A percentile compares a stretch with the other conserved stretches of the same genome.
Evolutionary conservation across 306 rosid species (phyloP).

Genomic region (Cicer arietinum): DNA sequence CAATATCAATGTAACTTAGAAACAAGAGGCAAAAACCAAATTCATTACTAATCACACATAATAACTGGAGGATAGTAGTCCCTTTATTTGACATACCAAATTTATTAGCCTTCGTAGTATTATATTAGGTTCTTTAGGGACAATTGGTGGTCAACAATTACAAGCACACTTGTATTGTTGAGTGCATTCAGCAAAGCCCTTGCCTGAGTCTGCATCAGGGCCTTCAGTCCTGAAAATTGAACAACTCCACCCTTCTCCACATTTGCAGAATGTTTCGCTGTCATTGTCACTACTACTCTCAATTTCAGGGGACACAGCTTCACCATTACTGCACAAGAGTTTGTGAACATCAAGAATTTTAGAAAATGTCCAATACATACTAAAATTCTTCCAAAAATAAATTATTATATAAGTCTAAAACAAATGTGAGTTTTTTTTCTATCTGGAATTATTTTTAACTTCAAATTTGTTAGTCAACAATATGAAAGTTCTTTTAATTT

Average conservation of each 20-base stretch:
- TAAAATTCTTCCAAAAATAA: neutral
- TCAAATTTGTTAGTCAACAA: neutral
- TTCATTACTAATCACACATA: neutral
- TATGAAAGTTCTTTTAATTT: too few species aligned
- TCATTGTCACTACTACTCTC: conserved; percentile 31
- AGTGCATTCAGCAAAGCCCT: conserved; percentile 48
- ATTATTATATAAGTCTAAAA: neutral
- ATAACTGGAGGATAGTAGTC: neutral
- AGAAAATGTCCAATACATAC: neutral
- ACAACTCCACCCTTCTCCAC: conserved; percentile 67
- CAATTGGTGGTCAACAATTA: conserved; percentile 2
- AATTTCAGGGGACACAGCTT: conserved; percentile 36
- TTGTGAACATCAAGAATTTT: neutral
- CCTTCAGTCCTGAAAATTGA: conserved; percentile 48
- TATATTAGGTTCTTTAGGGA: neutral
- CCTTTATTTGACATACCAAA: neutral
- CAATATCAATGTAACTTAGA: too few species aligned
- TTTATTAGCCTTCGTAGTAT: neutral
- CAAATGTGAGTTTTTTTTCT: too few species aligned
- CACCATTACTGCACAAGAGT: conserved; percentile 44
- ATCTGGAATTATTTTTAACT: neutral
- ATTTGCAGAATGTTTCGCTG: conserved; percentile 47
- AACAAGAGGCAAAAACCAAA: neutral
- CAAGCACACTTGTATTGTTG: conserved; percentile 35
- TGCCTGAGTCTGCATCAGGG: conserved; percentile 43